These are phyloP conservation scores for Phytophthora hibernalis DNA, from an alignment of 352 stramenopile species.

Conservation along the genomic window DNA sequence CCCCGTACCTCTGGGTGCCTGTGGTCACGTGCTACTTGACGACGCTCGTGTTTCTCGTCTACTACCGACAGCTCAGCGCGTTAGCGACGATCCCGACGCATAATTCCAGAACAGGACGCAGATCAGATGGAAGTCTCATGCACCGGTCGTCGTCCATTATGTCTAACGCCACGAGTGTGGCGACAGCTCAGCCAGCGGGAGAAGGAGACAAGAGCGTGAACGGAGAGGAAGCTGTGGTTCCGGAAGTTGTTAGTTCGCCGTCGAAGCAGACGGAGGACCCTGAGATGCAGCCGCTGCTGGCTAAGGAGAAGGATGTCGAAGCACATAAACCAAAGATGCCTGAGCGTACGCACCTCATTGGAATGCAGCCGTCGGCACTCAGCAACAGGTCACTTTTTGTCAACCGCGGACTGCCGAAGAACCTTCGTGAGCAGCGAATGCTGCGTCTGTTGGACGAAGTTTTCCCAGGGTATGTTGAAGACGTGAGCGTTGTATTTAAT, in stretches of 20 bases:
- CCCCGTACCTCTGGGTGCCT: constrained; percentile 79
- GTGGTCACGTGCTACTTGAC: constrained; percentile 82
- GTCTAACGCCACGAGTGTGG: constrained; percentile 36
- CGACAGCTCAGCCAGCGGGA: constrained; percentile 15
- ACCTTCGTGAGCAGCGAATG: constrained; percentile 76
- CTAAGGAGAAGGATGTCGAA: constrained; percentile 28
- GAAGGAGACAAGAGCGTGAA: constrained; percentile 24
- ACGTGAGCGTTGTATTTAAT: constrained; percentile 86
- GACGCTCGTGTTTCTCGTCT: constrained; percentile 74
- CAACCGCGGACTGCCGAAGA: constrained; percentile 78
- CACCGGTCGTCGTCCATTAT: constrained; percentile 36
- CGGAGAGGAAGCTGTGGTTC: constrained; percentile 13
- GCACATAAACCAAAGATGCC: constrained; percentile 22
- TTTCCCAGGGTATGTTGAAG: constrained; percentile 82
- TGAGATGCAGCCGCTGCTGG: constrained; percentile 31
- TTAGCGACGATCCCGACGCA: constrained; percentile 66
- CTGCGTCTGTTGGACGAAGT: constrained; percentile 83
- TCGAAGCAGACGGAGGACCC: constrained; percentile 21
- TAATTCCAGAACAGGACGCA: constrained; percentile 10
- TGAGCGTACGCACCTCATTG: constrained; percentile 65
- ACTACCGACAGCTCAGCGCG: constrained; percentile 71
- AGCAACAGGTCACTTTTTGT: constrained; percentile 83
- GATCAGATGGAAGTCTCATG: constrained; percentile 10
- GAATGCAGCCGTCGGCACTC: constrained; percentile 82
- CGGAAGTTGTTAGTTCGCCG: constrained; percentile 15